Conservation (phyloP, 495 filamentous ascomycete species). For the Diplogelasinospora grovesii region DNA sequence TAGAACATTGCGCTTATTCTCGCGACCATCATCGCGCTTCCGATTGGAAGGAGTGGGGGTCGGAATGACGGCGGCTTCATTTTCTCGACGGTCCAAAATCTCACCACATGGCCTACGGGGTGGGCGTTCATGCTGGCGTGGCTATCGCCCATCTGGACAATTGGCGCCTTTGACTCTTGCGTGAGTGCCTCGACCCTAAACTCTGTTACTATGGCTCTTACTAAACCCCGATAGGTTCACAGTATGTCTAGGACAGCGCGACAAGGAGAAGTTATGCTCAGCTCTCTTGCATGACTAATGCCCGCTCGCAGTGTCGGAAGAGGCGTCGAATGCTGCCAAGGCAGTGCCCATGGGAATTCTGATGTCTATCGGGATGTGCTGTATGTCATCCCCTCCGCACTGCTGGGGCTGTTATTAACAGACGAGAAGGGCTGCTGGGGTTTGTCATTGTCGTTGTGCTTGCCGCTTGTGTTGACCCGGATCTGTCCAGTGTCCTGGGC, state of each 20-base stretch:
- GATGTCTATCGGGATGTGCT: slow-evolving; percentile 45
- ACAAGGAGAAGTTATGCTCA: not conserved
- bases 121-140: slow-evolving; percentile 62
- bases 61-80: slow-evolving; percentile 43
- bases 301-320: slow-evolving; percentile 52
- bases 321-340: slow-evolving; percentile 54
- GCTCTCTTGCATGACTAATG: not conserved
- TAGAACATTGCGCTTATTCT: slow-evolving; percentile 57
- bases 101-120: slow-evolving; percentile 54
- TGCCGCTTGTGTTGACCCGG: slow-evolving; percentile 41
- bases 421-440: slow-evolving; percentile 26
- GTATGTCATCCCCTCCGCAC: slow-evolving; percentile 27
- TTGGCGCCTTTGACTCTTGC: slow-evolving; percentile 43
- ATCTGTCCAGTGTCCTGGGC: slow-evolving; percentile 34
- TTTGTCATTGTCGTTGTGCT: slow-evolving; percentile 47
- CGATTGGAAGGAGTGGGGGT: slow-evolving; percentile 40
- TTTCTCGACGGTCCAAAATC: slow-evolving; percentile 44
- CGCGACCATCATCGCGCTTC: slow-evolving; percentile 59
- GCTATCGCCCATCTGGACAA: slow-evolving; percentile 63
- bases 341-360: slow-evolving; percentile 59
- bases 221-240: slow-evolving; percentile 1
- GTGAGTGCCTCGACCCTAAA: slow-evolving; percentile 14
- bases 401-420: not conserved
- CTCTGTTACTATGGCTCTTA: too few species aligned
- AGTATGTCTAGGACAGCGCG: not conserved